Base-by-base conservation (phyloP, 73 alveolate genomes). In the Paramecium tetraurelia region DNA sequence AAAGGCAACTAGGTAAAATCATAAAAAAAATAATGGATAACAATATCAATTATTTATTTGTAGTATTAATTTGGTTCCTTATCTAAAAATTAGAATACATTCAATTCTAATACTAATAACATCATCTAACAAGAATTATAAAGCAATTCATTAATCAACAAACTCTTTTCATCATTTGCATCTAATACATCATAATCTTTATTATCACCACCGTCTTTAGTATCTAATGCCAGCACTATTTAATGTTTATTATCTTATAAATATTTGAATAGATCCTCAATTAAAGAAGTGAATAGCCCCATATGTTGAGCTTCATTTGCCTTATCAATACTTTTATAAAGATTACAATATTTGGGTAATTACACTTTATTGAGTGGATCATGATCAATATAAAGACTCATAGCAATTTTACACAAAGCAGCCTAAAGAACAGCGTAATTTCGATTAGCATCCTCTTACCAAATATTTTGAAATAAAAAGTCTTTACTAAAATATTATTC, bases 351-450 rank as follows among this genome's bases (percentile, higher is more conserved):
- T 48, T 89, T 41, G 1, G 94, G 94, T 6, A 89, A 58, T 44
- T 36, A 18, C 0, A 59, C 44, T 41, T 90, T 89, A 70, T 89
- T 48, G 2, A 89, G 75, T 33, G 94, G 94, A 27, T 89, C 80
- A 89, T 89, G 94, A 71, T 89, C 94, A 21, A 89, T 89, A 71
- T 89, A 89, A 24, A 89, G 75, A 50, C 94, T 89, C 94, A 89
- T 89, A 18, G 94, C 94, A 27, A 89, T 77, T 41, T 89, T 46
- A 24, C 94, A 89, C 20, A 89, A 50, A 1, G 94, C 80, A 22
- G 92, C 87, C 8, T 70, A 14, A 11, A 89, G 57, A 11, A 48
- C 80, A 40, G 33, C 22, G 40, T 89, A 77, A 22, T n/a, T 71
- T 24, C 20, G 27, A 53, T 53, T 53, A 16, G 53, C 85, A 31